These are phyloP conservation scores for Mucor circinelloides DNA, from an alignment of 371 early-diverging fungal species.

Conservation along the genomic window DNA sequence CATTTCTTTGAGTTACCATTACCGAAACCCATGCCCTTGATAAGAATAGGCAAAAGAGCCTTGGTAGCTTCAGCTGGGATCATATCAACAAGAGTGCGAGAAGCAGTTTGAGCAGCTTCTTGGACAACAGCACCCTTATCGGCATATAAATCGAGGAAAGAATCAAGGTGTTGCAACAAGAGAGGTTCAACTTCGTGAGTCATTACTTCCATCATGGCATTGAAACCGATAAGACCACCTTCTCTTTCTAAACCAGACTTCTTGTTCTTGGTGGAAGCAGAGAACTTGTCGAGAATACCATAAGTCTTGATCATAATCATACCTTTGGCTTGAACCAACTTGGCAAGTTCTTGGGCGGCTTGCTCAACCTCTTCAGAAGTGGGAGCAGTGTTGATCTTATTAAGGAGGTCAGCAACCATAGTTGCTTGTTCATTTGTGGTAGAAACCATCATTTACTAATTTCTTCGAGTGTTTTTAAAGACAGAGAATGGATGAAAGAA, in stretches of 20 bases:
- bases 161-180: constrained; percentile 57
- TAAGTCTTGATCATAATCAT: constrained; percentile 60
- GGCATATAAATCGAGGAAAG: constrained; percentile 65
- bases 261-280: constrained; percentile 63
- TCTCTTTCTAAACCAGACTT: constrained; percentile 75
- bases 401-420: constrained; percentile 45
- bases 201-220: constrained; percentile 61
- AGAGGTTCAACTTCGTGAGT: constrained; percentile 65
- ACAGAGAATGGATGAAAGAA: background rate
- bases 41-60: constrained; percentile 62
- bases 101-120: constrained; percentile 72
- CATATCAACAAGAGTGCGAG: constrained; percentile 51
- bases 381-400: constrained; percentile 60
- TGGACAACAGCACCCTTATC: constrained; percentile 77
- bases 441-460: constrained; percentile 24
- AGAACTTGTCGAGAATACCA: constrained; percentile 59
- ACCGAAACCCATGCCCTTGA: constrained; percentile 55
- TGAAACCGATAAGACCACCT: constrained; percentile 72
- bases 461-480: background rate
- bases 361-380: constrained; percentile 60
- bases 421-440: constrained; percentile 34
- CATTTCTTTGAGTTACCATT: constrained; percentile 69
- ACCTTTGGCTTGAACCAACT: constrained; percentile 50
- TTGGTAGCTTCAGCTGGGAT: constrained; percentile 63
- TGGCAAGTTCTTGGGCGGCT: constrained; percentile 60